Conservation (phyloP, 345 rosid genomes). For the Citrus cavaleriei region DNA sequence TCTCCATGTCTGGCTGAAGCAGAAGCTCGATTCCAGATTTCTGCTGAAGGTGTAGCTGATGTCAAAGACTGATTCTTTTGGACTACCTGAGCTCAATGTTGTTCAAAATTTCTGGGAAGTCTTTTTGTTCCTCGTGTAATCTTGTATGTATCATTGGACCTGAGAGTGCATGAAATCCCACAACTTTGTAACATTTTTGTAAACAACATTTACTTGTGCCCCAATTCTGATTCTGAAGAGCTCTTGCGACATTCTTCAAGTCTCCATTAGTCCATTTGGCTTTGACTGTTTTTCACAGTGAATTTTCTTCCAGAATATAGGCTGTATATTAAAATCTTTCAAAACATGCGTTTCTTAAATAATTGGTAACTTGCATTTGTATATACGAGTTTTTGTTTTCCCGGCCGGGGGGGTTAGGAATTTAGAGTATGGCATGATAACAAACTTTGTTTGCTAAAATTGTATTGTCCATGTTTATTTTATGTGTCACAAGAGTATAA, state of each 20-base stretch:
- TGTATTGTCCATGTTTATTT: too few species aligned
- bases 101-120: neutral
- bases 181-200: neutral
- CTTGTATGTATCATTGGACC: constrained; percentile 1
- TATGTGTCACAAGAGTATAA: too few species aligned
- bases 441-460: too few species aligned
- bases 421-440: too few species aligned
- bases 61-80: constrained; percentile 60
- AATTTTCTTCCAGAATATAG: neutral
- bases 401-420: too few species aligned
- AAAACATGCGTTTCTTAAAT: too few species aligned
- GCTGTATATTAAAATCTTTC: too few species aligned
- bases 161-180: neutral
- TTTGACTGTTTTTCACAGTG: neutral
- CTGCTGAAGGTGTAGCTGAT: constrained; percentile 81
- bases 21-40: constrained; percentile 87
- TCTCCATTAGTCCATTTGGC: neutral
- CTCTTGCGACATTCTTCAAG: neutral
- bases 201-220: neutral
- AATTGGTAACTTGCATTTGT: neutral
- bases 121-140: neutral
- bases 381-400: too few species aligned
- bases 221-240: neutral
- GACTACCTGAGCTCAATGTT: neutral
- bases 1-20: constrained; percentile 95